phyloP scores from a whole-genome alignment of 2,329 filamentous ascomycete species.

The Phaeosphaeriaceae sp. region DNA sequence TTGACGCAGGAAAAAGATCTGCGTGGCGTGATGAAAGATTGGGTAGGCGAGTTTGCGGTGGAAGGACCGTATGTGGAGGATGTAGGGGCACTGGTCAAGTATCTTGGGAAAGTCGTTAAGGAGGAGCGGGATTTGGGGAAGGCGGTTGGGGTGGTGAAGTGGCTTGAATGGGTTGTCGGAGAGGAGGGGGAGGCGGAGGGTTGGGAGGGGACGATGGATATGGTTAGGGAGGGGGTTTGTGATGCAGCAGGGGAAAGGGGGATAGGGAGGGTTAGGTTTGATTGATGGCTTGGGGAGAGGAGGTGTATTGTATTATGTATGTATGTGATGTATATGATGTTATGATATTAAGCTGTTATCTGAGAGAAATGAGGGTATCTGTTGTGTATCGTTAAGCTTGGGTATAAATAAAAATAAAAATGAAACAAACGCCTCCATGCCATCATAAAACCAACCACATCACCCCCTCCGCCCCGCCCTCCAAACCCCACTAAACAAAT shows the following conservation, averaged over 20 bases:
- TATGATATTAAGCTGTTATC: too few species aligned
- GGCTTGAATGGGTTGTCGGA: conserved; percentile 58
- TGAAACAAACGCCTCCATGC: neutral
- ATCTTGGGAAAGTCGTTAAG: conserved; percentile 72
- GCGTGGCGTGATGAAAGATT: conserved; percentile 74
- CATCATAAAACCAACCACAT: neutral
- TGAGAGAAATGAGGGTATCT: neutral
- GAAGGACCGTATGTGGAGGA: conserved; percentile 83
- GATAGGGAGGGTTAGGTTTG: conserved; percentile 12
- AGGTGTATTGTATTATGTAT: neutral
- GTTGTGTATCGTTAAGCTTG: neutral
- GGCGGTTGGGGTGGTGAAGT: conserved; percentile 71
- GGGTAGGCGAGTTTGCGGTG: conserved; percentile 73
- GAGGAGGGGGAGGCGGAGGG: conserved; percentile 20
- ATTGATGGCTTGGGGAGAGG: neutral
- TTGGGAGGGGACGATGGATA: conserved; percentile 49
- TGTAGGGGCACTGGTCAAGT: conserved; percentile 74
- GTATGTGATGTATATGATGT: neutral
- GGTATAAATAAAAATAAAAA: neutral
- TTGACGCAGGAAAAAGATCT: conserved; percentile 67
- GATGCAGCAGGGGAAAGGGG: conserved; percentile 53
- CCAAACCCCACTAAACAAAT: conserved; percentile 68
- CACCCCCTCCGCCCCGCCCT: conserved; percentile 55
- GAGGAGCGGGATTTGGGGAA: conserved; percentile 83
- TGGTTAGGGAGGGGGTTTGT: conserved; percentile 51